Evolutionary conservation across 1,139 yeast genomes (phyloP), one percentile per base, ranked within the genome.

Genomic region (Kodamaea alishanica): DNA sequence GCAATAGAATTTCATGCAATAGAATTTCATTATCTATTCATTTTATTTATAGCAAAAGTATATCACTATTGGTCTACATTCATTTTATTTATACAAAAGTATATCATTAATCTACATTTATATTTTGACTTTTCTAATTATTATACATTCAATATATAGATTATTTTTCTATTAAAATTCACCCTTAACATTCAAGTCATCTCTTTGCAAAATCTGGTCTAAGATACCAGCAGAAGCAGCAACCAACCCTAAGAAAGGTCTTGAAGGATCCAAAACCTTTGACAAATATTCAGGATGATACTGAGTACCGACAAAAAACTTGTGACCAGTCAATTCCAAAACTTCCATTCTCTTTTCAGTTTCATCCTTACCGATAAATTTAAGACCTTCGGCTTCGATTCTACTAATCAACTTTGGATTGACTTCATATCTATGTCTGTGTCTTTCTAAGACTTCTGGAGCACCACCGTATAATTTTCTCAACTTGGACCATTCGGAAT

Each of bases 251-350:
- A 92, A 77, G 70, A 92, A 86, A 41, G 99, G 99, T 64, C 88
- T 79, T 28, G 97, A 89, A 41, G 99, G 98, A 54, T 88, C 96
- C 62, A 92, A 77, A 28, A 94, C 98, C 67, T 94, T 88, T 33
- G 97, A 88, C 52, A 90, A 77, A 64, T 92, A 92, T 69, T 92
- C 99, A 33, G 99, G 99, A 61, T 92, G 99, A 70, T 90, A 92
- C 71, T 92, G 99, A 32, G 97, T 87, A 50, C 94, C 99, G 54
- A 89, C 95, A 59, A 70, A 90, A 70, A 83, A 92, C 58, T 94
- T 95, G 63, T 90, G 97, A 50, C 67, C 75, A 49, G 69, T 63
- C 54, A 89, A 71, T 67, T 92, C 98, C 44, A 88, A 75, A 45
- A 89, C 82, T 69, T 92, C 98, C 96, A 94, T 92, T 71, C 98